A percentile compares a stretch with the other conserved stretches of the same genome.
These are phyloP conservation scores for Spongiforma sp. DNA, from an alignment of 1,284 basidiomycete species.

Conservation along the genomic window DNA sequence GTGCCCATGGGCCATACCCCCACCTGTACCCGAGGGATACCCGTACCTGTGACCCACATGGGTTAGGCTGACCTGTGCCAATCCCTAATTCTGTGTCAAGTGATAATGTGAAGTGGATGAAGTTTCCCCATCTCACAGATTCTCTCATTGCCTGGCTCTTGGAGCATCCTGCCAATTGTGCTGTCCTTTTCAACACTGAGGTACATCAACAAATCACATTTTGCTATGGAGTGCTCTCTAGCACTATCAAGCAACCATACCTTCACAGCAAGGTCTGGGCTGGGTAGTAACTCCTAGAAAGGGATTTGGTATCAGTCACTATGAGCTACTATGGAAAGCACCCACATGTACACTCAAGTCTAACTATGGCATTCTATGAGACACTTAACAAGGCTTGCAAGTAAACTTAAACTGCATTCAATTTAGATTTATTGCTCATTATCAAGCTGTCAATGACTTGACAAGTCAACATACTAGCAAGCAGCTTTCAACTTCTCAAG, in stretches of 20 bases:
- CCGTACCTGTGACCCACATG: too few relatives aligned
- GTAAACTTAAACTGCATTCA: background rate
- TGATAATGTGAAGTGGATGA: too few relatives aligned
- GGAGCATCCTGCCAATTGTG: too few relatives aligned
- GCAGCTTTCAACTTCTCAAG: too few relatives aligned
- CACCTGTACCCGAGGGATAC: too few relatives aligned
- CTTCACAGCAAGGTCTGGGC: background rate
- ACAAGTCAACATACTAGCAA: background rate
- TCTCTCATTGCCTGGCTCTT: too few relatives aligned
- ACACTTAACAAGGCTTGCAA: background rate
- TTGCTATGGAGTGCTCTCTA: background rate
- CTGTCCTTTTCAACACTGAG: too few relatives aligned
- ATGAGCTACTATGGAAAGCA: slow-evolving; percentile 1
- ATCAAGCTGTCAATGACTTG: too few relatives aligned
- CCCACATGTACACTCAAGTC: background rate
- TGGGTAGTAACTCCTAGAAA: background rate
- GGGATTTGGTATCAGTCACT: background rate
- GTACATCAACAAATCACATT: slow-evolving; percentile 1
- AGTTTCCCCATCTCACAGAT: too few relatives aligned
- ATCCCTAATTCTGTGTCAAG: too few relatives aligned
- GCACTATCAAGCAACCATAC: background rate
- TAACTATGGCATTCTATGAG: background rate
- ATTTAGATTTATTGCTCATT: background rate
- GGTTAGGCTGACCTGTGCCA: too few relatives aligned
- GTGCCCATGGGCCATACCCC: too few relatives aligned